phyloP scores from a whole-genome alignment of 2,329 filamentous ascomycete species.

The Penicillium nordicum region DNA sequence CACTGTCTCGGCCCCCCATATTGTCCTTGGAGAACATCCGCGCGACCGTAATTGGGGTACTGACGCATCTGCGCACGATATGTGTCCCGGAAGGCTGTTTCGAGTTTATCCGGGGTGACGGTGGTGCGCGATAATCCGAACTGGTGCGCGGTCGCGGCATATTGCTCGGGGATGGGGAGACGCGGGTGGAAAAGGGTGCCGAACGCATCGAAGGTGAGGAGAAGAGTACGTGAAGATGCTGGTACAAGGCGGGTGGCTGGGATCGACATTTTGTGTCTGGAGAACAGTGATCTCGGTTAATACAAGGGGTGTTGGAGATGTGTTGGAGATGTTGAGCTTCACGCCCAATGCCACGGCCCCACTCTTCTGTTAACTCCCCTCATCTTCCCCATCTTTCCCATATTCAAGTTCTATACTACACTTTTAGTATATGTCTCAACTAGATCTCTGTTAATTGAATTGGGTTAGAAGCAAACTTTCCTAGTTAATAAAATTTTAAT shows the following conservation, averaged over 20 bases:
- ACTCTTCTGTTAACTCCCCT: neutral
- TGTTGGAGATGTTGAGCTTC: neutral
- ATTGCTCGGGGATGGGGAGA: slow-evolving; percentile 39
- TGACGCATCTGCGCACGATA: slow-evolving; percentile 32
- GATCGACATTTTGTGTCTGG: neutral
- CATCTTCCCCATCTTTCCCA: neutral
- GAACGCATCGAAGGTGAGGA: slow-evolving; percentile 47
- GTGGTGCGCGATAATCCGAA: slow-evolving; percentile 32
- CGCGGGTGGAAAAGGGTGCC: slow-evolving; percentile 45
- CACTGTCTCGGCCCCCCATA: slow-evolving; percentile 42
- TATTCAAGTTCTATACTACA: neutral
- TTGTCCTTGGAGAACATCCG: slow-evolving; percentile 32
- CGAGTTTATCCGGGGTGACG: slow-evolving; percentile 28
- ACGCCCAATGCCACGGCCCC: neutral
- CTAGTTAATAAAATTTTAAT: too few species aligned
- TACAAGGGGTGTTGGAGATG: neutral
- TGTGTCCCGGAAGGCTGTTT: slow-evolving; percentile 36
- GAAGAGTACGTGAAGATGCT: slow-evolving; percentile 27
- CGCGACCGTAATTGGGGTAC: slow-evolving; percentile 46
- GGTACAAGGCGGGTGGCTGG: neutral
- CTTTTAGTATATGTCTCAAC: neutral
- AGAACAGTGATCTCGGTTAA: neutral
- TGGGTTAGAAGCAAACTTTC: neutral
- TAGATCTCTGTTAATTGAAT: neutral
- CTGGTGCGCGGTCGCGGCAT: slow-evolving; percentile 37